Evolutionary conservation across 2,329 filamentous ascomycete species (phyloP), one percentile per base, ranked within the genome.

Genomic region (Fusarium sp.): DNA sequence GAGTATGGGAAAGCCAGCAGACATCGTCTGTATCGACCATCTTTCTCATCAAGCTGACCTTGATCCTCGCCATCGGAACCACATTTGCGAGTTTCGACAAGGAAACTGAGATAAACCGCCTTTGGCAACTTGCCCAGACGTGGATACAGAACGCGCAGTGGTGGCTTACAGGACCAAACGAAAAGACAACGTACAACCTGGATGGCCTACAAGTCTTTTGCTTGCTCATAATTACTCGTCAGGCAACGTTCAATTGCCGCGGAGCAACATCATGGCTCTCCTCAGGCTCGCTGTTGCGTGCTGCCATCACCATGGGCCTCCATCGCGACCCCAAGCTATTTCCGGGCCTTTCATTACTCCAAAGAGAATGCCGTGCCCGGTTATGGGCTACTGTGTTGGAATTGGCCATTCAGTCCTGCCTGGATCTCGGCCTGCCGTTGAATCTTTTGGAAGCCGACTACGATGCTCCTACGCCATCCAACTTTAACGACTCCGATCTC

Each of bases 101-200:
- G 13, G 66, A 71, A n/a, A 25, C 22, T 10, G 56, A 71, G 22
- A 39, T 51, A 26, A 58, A 44, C 7, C 45, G 64, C 7, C 28
- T 65, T 12, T 57, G 48, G 35, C 56, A 45, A 6, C 65, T 69
- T 34, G 53, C 69, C 2, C 69, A 71, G 36, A 65, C 47, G 2
- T 71, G 69, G 69, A 60, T 71, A 8, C 69, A 70, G 42, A 71
- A 71, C 29, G 67, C 67, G 5, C 68, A 71, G 42, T 71, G 68
- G 67, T 71, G 68, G 68, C 54, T 71, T 5, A 70, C 63, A 11
- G 67, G 69, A 1, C 67, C 69, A 39, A 60, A 52, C 10, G 69
- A 71, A 31, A 71, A 71, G 34, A 53, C 59, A 6, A 70, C 69
- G 10, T 67, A 70, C 15, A 71, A 68, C 26, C 58, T 69, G 1